Evolutionary conservation across 441 rosid genomes (phyloP), one percentile per base, ranked within the genome.

Genomic region (Pelargonium hybrid): DNA sequence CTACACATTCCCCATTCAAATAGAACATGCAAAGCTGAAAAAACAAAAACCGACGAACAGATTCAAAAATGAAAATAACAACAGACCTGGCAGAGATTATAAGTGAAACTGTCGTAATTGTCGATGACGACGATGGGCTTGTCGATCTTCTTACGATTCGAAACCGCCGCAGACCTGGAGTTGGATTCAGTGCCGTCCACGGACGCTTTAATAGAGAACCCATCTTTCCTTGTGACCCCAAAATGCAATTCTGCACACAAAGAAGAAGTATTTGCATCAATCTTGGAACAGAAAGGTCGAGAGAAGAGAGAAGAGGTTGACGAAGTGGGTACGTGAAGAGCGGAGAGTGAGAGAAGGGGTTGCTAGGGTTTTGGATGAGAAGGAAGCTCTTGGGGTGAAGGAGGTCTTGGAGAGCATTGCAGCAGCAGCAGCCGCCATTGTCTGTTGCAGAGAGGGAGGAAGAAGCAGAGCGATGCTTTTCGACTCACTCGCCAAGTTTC

Each of bases 101-200:
- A 90, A 23, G 98, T 94, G 81, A 94, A 94, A 81, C 98, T 94
- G 70, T 94, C 97, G 80, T 92, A 90, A 80, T 94, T 92, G 79
- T 92, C 99, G 70, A 92, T 86, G 45, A 94, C 96, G 66, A 94
- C 67, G 52, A 90, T 83, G 31, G 99, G 94, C 71, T 81, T 78
- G 66, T 74, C 72, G 45, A 65, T 76, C 74, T 45, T 72, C 29
- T 68, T 73, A 31, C 65, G 64, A 59, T 64, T 73, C 17, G 74
- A 66, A 74, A 52, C 80, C 4, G 69, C 80, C 4, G 69, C 64
- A 77, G 81, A 48, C 57, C 67, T 75, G 0, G 84, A 78, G 48
- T 72, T 84, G 39, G 84, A 67, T 65, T 78, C 70, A 7, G 77
- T 77, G 63, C 77, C 79, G 20, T 77, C 67, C 75, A 75, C 73